Evolutionary conservation across 2,329 filamentous ascomycete genomes (phyloP).

Genomic region (Chaetomium strumarium): DNA sequence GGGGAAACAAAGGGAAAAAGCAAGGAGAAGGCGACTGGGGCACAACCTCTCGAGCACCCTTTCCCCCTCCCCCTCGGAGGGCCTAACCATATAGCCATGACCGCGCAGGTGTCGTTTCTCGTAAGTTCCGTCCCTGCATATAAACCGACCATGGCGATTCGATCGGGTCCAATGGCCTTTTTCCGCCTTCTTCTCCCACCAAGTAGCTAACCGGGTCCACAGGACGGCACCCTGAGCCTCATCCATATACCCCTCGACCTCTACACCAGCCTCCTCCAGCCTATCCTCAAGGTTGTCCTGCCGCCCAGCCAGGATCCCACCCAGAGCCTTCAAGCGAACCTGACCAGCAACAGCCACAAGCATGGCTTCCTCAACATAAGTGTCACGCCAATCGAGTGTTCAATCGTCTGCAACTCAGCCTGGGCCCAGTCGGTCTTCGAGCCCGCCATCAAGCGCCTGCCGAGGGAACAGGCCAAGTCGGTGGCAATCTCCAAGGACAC

Average conservation of each 20-base stretch:
- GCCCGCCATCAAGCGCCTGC: slow-evolving; percentile 61
- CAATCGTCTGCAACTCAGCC: slow-evolving; percentile 75
- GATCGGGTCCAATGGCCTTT: neutral
- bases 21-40: too few species aligned
- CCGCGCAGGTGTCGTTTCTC: slow-evolving; percentile 52
- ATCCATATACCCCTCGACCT: slow-evolving; percentile 83
- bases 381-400: slow-evolving; percentile 87
- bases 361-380: slow-evolving; percentile 91
- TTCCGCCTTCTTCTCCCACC: neutral
- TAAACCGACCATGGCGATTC: too few species aligned
- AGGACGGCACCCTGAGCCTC: slow-evolving; percentile 83
- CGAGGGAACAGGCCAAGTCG: slow-evolving; percentile 43
- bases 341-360: slow-evolving; percentile 33
- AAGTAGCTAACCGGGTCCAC: slow-evolving; percentile 17
- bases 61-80: neutral
- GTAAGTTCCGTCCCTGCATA: slow-evolving; percentile 35
- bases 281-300: slow-evolving; percentile 79
- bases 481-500: slow-evolving; percentile 76
- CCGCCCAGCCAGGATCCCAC: slow-evolving; percentile 48
- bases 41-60: neutral
- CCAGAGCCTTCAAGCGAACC: neutral
- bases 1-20: too few species aligned
- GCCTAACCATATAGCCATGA: slow-evolving; percentile 37
- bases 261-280: slow-evolving; percentile 73
- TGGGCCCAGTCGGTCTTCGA: slow-evolving; percentile 71